These are phyloP conservation scores for Xanthoconium separans DNA, from an alignment of 1,284 basidiomycete genomes.

Conservation along the genomic window DNA sequence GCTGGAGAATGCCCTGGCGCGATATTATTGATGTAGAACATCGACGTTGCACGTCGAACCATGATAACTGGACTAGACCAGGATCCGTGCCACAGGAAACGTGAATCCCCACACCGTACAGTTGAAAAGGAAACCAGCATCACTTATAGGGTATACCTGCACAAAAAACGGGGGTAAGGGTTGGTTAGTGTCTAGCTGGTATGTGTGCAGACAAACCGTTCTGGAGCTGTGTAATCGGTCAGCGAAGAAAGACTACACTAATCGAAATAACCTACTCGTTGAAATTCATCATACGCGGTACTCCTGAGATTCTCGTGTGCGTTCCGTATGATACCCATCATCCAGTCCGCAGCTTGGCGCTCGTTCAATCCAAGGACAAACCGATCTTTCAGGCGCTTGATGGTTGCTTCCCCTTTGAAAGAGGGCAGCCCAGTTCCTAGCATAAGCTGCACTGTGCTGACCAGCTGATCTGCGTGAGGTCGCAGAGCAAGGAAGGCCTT, in stretches of 20 bases:
- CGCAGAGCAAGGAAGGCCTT: conserved; percentile 96
- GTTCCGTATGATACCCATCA: conserved; percentile 86
- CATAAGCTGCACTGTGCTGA: conserved; percentile 91
- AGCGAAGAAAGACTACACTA: conserved; percentile 7
- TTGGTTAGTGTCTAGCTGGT: background rate
- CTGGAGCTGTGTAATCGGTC: conserved; percentile 42
- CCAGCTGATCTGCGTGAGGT: conserved; percentile 87
- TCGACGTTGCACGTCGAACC: background rate
- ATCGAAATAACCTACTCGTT: conserved; percentile 54
- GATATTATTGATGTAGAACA: background rate
- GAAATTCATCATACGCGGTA: conserved; percentile 92
- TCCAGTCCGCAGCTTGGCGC: conserved; percentile 89
- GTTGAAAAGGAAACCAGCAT: conserved; percentile 1
- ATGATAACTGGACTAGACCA: background rate
- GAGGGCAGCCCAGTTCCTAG: conserved; percentile 91
- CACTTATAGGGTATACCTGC: conserved; percentile 56
- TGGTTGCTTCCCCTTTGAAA: conserved; percentile 95
- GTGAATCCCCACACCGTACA: background rate
- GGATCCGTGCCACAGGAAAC: background rate
- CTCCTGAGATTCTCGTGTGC: conserved; percentile 94
- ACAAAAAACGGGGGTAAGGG: conserved; percentile 11
- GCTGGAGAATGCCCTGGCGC: background rate
- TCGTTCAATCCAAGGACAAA: conserved; percentile 86
- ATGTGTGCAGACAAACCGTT: conserved; percentile 41
- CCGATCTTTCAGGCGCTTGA: conserved; percentile 82